Conservation (phyloP, 2,329 filamentous ascomycete species). For the Dendrostoma leiphaemia region DNA sequence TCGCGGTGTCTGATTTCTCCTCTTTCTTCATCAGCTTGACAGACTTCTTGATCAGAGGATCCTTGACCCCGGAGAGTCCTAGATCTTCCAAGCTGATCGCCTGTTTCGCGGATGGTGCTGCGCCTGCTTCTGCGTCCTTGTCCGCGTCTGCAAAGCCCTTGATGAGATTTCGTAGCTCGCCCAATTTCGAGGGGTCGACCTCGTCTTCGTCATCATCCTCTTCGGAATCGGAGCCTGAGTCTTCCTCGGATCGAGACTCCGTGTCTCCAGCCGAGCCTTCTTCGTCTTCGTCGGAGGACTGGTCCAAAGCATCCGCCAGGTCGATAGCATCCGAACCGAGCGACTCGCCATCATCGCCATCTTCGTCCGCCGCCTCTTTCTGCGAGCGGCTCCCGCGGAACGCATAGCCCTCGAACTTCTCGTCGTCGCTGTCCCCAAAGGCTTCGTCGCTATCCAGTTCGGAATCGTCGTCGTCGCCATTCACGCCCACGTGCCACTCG, state of each 20-base stretch:
- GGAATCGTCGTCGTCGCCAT: slow-evolving; percentile 58
- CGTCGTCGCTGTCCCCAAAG: slow-evolving; percentile 85
- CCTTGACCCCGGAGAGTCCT: slow-evolving; percentile 66
- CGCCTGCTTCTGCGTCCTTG: slow-evolving; percentile 42
- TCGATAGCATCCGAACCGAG: slow-evolving; percentile 33
- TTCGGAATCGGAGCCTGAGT: slow-evolving; percentile 42
- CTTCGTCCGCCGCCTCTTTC: slow-evolving; percentile 35
- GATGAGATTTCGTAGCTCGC: slow-evolving; percentile 67
- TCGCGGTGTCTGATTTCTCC: slow-evolving; percentile 45
- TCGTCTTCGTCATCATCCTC: slow-evolving; percentile 47
- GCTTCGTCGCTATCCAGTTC: slow-evolving; percentile 73
- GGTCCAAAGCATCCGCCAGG: slow-evolving; percentile 17
- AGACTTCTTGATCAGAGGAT: slow-evolving; percentile 74
- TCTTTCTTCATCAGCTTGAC: slow-evolving; percentile 72
- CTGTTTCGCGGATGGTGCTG: slow-evolving; percentile 52
- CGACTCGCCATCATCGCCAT: slow-evolving; percentile 42
- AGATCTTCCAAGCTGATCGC: slow-evolving; percentile 77
- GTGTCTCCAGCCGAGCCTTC: slow-evolving; percentile 42
- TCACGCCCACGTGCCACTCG: slow-evolving; percentile 75
- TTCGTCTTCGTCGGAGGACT: slow-evolving; percentile 49
- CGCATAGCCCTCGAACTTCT: slow-evolving; percentile 73
- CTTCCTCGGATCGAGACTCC: slow-evolving; percentile 42
- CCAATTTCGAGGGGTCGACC: slow-evolving; percentile 54
- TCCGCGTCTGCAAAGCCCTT: slow-evolving; percentile 66
- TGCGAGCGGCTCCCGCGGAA: slow-evolving; percentile 48